Evolutionary conservation across 768 basidiomycete species (phyloP).

Genomic region (Daedaleopsis nitida): DNA sequence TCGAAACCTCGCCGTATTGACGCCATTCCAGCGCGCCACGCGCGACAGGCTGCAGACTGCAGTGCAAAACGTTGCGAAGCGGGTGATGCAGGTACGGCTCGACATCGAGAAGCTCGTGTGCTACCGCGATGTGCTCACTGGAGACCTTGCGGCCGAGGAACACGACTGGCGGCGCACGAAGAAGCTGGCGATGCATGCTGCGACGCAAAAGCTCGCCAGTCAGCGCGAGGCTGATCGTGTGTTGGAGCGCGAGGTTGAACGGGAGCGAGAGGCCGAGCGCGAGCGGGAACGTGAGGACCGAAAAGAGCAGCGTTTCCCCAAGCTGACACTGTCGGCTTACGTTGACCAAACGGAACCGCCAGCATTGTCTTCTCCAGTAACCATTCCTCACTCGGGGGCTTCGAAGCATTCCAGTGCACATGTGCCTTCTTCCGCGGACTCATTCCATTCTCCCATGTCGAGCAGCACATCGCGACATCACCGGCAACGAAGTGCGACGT

Average conservation of each 20-base stretch:
- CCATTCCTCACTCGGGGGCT: constrained; percentile 6
- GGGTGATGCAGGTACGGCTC: constrained; percentile 66
- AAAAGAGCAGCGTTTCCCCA: not conserved
- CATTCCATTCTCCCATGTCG: constrained; percentile 64
- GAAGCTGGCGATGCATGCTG: constrained; percentile 71
- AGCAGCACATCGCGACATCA: constrained; percentile 34
- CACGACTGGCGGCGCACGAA: constrained; percentile 67
- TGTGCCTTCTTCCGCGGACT: constrained; percentile 55
- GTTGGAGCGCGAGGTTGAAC: constrained; percentile 4
- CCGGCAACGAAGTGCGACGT: constrained; percentile 11
- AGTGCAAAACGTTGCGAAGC: constrained; percentile 63
- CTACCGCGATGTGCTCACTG: constrained; percentile 71
- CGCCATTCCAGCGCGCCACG: constrained; percentile 85
- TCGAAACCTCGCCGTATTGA: constrained; percentile 81
- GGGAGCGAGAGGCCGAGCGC: constrained; percentile 1
- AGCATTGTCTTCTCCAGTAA: constrained; percentile 15
- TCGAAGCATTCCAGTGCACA: constrained; percentile 34
- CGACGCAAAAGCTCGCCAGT: constrained; percentile 56
- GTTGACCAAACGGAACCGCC: constrained; percentile 21
- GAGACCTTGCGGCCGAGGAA: constrained; percentile 75
- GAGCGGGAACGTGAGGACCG: not conserved
- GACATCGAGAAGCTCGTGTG: constrained; percentile 74
- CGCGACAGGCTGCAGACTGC: constrained; percentile 70
- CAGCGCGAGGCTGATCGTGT: constrained; percentile 20
- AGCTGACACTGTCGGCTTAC: constrained; percentile 25